Conservation (phyloP, 768 basidiomycete species). For the Tremella yokohamensis region DNA sequence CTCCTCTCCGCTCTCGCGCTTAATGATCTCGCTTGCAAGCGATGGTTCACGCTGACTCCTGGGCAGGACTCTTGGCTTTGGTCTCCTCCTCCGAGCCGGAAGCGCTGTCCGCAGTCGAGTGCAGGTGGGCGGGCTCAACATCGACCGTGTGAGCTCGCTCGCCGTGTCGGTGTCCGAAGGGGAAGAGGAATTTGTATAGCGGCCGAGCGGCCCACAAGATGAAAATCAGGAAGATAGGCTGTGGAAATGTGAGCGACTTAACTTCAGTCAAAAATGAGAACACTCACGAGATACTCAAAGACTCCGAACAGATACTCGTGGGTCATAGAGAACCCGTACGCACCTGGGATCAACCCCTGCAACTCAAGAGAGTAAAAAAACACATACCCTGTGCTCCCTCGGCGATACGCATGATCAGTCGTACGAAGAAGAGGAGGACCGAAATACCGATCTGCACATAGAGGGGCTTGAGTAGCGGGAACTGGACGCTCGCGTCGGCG, state of each 20-base stretch:
- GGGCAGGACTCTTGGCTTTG: no score
- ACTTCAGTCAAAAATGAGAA: not conserved
- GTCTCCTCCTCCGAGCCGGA: no score
- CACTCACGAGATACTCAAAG: slow-evolving; percentile 30
- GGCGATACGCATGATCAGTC: slow-evolving; percentile 31
- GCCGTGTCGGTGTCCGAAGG: slow-evolving; percentile 28
- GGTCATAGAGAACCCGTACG: slow-evolving; percentile 23
- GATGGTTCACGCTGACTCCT: no score
- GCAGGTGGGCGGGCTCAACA: not conserved
- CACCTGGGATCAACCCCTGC: slow-evolving; percentile 9
- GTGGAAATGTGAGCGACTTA: not conserved
- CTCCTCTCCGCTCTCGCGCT: no score
- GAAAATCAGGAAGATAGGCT: slow-evolving; percentile 36
- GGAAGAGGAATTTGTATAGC: slow-evolving; percentile 36
- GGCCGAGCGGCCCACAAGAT: slow-evolving; percentile 32
- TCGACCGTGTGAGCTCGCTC: slow-evolving; percentile 14
- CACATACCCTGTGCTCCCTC: slow-evolving; percentile 34
- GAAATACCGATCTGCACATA: slow-evolving; percentile 24
- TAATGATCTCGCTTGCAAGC: no score
- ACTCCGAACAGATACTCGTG: slow-evolving; percentile 33
- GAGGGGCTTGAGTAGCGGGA: slow-evolving; percentile 22
- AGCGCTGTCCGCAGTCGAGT: not conserved
- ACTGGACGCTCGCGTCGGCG: slow-evolving; percentile 12
- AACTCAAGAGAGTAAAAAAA: not conserved
- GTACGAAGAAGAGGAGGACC: slow-evolving; percentile 28